Conservation (phyloP, 345 rosid species). For the Ceriops decandra region DNA sequence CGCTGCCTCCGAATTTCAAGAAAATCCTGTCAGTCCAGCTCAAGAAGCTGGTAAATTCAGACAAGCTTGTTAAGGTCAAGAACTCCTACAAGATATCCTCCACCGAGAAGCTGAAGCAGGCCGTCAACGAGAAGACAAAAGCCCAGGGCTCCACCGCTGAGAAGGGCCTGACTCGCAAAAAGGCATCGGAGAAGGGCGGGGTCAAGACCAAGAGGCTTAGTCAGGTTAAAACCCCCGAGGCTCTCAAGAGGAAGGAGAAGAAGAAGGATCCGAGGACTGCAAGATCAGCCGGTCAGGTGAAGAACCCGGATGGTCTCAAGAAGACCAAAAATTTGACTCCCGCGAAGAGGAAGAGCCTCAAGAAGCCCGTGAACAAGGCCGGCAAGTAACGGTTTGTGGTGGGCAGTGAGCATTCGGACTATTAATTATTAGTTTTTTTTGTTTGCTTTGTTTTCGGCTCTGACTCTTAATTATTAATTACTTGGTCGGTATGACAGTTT, state of each 20-base stretch:
- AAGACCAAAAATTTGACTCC: conserved; percentile 16
- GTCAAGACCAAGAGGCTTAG: conserved; percentile 36
- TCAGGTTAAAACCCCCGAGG: conserved; percentile 40
- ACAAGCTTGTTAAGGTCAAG: conserved; percentile 25
- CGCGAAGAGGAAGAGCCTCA: not conserved
- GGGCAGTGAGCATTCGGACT: no score
- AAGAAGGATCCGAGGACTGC: conserved; percentile 14
- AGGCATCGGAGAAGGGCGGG: conserved; percentile 11
- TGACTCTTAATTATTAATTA: no score
- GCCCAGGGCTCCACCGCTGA: not conserved
- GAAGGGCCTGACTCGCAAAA: conserved; percentile 6
- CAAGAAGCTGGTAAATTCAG: conserved; percentile 20
- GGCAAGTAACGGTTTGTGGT: not conserved
- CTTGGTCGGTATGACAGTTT: no score
- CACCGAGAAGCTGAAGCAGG: conserved; percentile 18
- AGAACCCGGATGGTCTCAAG: conserved; percentile 27
- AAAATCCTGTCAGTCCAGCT: conserved; percentile 19
- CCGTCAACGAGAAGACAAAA: conserved; percentile 11
- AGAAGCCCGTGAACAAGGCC: conserved; percentile 4
- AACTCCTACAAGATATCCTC: conserved; percentile 31
- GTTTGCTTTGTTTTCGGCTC: no score
- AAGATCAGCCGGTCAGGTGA: conserved; percentile 28
- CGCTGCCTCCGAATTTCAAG: conserved; percentile 20
- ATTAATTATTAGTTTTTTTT: no score
- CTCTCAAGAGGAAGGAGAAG: conserved; percentile 21